Evolutionary conservation across 257 asterid species (phyloP).

Genomic region (Nemophila menziesii): DNA sequence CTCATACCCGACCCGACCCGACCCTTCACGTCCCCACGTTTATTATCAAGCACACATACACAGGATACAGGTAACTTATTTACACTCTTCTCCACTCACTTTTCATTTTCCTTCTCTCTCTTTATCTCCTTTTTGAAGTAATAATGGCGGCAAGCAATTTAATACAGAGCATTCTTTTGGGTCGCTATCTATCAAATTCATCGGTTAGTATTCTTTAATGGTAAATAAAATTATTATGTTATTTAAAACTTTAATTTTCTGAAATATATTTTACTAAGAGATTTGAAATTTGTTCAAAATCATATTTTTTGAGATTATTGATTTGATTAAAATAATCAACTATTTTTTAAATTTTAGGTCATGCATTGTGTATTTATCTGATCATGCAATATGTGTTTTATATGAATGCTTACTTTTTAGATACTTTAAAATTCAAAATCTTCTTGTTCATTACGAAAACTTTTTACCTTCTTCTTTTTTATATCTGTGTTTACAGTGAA

Average conservation of each 20-base stretch:
- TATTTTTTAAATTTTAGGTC: not conserved
- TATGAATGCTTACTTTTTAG: too few species aligned
- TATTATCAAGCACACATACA: too few species aligned
- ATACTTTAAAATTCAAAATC: too few species aligned
- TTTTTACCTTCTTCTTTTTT: too few species aligned
- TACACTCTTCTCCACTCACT: not conserved
- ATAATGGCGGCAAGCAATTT: not conserved
- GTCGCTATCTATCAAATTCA: not conserved
- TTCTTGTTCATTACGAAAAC: too few species aligned
- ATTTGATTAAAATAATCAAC: not conserved
- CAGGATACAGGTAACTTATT: not conserved
- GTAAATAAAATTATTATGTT: too few species aligned
- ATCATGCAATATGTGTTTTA: slow-evolving; percentile 6
- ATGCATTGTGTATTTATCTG: slow-evolving; percentile 1
- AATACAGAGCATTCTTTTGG: not conserved
- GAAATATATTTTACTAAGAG: not conserved
- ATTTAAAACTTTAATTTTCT: too few species aligned
- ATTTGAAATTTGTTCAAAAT: not conserved
- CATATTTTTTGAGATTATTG: not conserved
- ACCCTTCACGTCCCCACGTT: too few species aligned
- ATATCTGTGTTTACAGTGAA: too few species aligned
- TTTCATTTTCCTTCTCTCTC: not conserved
- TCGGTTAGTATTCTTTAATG: not conserved
- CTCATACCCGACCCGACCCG: too few species aligned
- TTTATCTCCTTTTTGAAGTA: not conserved